Base-by-base conservation (phyloP, 345 rosid species). In the Passiflora organensis region DNA sequence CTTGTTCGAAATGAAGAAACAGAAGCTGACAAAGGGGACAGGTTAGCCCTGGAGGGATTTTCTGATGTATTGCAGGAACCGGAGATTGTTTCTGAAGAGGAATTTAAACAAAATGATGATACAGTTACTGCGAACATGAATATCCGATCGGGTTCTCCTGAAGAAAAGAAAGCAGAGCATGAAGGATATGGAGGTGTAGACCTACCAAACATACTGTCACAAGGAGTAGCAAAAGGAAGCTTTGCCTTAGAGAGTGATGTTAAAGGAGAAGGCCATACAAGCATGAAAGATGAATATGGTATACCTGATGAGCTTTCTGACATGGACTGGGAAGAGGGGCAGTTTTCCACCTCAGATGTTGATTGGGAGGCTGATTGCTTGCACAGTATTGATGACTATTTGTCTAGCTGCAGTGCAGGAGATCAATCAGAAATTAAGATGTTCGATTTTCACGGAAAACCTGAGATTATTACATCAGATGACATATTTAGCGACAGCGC, bases 281-380 rank as follows among this genome's bases (percentile, higher is more conserved):
- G n/a, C n/a, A n/a, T n/a, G n/a, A n/a, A n/a, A n/a, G n/a, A 70
- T 36, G 60, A 58, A 13, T 64, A 55, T 6, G 21, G 37, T 56
- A 34, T 22, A 46, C 70, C 71, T 57, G 76, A 78, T 37, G 62
- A 8, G 8, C 3, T 39, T 53, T 55, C 59, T 37, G 79, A 51
- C 44, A 77, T 73, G 83, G 94, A 77, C 38, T 76, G 83, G 87
- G 79, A 73, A 39, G 82, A 67, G 32, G 72, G 55, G 10, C 60
- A 20, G 13, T 51, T 21, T 51, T 60, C 70, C 17, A 41, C 45
- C 38, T 55, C 55, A 20, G 75, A 62, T 48, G 21, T 41, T n/a
- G 71, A 59, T 21, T 15, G 43, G 45, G 79, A 48, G 68, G 57
- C 32, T 11, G 22, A 38, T 47, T 25, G 17, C 57, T 44, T 50